Evolutionary conservation across 345 rosid genomes (phyloP), one percentile per base, ranked within the genome.

Genomic region (Brassica juncea): DNA sequence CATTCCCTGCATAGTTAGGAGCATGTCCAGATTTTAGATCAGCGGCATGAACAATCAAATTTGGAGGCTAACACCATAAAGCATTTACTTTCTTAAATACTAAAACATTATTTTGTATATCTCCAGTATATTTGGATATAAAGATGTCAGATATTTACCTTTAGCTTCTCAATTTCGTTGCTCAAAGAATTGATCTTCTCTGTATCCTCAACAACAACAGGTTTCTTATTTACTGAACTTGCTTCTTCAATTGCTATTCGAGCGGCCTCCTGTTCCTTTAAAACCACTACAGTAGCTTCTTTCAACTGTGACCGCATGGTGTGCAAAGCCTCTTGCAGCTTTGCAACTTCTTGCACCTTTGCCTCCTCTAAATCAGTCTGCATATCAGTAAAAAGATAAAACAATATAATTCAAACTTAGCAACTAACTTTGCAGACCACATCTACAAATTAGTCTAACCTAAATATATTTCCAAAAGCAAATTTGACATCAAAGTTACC

Each of bases 331-430:
- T 87, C 97, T 83, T 90, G 94, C 82, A 89, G 74, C 85, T 91
- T 93, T 64, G 85, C 82, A 82, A 86, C 78, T 83, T 93, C 98
- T 83, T 90, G 97, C 81, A 87, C 78, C 66, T 91, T 95, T 81
- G 88, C 90, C 81, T 93, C 99, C 86, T 95, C 99, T 74, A 90
- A 81, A 87, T 93, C 99, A 84, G 87, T 85, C 99, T 95, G 84
- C 69, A 66, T 59, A 73, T 72, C 84, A 70, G 71, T 52, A 4
- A 44, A 42, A 23, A 16, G 9, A 54, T 15, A 54, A 44, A 73
- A 60, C 49, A 75, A 76, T 47, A 70, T 37, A 60, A 28, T 14
- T 72, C 74, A 23, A 60, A 63, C 21, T 52, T 75, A 77, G 71
- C 71, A 31, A 47, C 61, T 61, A 39, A 73, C 52, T 74, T 42